Evolutionary conservation across 2,329 filamentous ascomycete genomes (phyloP), one percentile per base, ranked within the genome.

Genomic region (Xylaria sp.): DNA sequence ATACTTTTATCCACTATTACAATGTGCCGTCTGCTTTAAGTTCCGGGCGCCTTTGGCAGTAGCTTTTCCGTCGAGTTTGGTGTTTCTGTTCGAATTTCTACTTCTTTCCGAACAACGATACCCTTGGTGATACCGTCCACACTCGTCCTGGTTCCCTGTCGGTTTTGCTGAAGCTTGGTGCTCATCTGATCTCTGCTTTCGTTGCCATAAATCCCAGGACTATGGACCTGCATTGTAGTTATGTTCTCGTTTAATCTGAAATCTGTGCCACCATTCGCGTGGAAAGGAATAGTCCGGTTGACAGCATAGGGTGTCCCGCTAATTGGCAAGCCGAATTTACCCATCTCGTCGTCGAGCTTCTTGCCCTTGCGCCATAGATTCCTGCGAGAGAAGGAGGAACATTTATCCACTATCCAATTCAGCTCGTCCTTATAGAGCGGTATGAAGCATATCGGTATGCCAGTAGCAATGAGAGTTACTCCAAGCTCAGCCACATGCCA

Each of bases 381-480:
- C 6, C 7, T 19, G 4, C 27, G 21, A 58, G 32, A 39, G 5
- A 56, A 36, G 3, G 34, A 36, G 11, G 7, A 24, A 24, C 19
- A 61, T 47, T 14, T 42, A 21, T 34, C 32, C 4, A 63, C 2
- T 11, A 72, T 39, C 27, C 58, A 54, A 11, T 63, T 45, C 12
- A 69, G 39, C 45, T 65, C 65, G 5, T 64, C n/a, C 8, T 45
- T 61, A n/a, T 66, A 70, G 1, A 70, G 47, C 6, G 73, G 73
- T 1, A 70, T 70, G 17, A 69, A 71, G 19, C 68, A 73, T 11
- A 71, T 64, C 9, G 72, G 70, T 21, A 75, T 73, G 3, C 70
- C 70, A 36, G 74, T 68, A 34, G 71, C 68, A 19, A 74, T 68
- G n/a, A 75, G 59, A 4, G 70, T 75, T 11, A 69, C 68, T 17